phyloP scores from a whole-genome alignment of 2,329 filamentous ascomycete genomes.

The Stachybotrys chlorohalonatus region DNA sequence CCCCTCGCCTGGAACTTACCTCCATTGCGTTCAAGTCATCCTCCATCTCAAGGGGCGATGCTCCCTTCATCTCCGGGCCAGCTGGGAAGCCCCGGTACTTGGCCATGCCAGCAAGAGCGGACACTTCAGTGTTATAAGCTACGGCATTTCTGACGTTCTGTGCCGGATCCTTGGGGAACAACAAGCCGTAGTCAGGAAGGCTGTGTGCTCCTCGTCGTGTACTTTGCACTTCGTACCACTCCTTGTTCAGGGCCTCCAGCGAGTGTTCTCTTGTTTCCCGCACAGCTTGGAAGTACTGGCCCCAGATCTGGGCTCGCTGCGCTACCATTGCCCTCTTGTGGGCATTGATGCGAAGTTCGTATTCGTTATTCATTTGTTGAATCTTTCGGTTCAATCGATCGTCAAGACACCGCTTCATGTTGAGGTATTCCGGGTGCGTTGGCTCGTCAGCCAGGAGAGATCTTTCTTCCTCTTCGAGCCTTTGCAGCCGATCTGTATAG shows the following conservation, averaged over 20 bases:
- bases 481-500: conserved; percentile 78
- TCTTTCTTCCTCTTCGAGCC: conserved; percentile 63
- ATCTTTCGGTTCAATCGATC: conserved; percentile 74
- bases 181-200: conserved; percentile 71
- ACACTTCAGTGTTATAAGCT: conserved; percentile 92
- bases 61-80: conserved; percentile 73
- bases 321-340: conserved; percentile 69
- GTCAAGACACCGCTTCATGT: conserved; percentile 82
- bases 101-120: conserved; percentile 78
- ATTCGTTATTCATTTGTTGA: conserved; percentile 63
- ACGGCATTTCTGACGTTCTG: conserved; percentile 78
- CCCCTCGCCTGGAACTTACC: conserved; percentile 35
- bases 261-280: conserved; percentile 74
- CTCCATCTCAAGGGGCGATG: conserved; percentile 65
- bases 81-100: conserved; percentile 96
- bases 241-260: conserved; percentile 72
- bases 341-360: conserved; percentile 64
- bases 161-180: conserved; percentile 67
- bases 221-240: conserved; percentile 89
- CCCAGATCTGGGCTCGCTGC: conserved; percentile 76
- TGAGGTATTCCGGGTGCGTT: conserved; percentile 86
- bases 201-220: conserved; percentile 76
- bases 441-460: conserved; percentile 50
- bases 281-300: conserved; percentile 81
- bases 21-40: conserved; percentile 85